These are phyloP conservation scores for Cutaneotrichosporon sp. DNA, from an alignment of 1,284 basidiomycete genomes.

Conservation along the genomic window DNA sequence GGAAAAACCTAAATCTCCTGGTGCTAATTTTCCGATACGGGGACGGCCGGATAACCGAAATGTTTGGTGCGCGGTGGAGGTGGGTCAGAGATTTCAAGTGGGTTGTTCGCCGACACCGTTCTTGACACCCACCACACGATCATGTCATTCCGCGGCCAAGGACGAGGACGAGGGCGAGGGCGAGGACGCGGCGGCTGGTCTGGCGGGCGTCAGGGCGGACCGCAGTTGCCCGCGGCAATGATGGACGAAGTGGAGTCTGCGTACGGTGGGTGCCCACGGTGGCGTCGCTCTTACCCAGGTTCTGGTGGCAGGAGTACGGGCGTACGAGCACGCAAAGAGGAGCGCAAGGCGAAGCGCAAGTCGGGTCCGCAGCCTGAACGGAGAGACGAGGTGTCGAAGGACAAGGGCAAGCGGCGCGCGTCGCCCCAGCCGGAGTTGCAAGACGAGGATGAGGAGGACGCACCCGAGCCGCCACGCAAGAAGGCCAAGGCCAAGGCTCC, in stretches of 20 bases:
- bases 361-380: slow-evolving; percentile 35
- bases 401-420: slow-evolving; percentile 12
- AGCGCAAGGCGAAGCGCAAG: slow-evolving; percentile 19
- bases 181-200: slow-evolving; percentile 5
- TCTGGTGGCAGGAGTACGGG: too few relatives aligned
- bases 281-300: too few relatives aligned
- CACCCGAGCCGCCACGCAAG: slow-evolving; percentile 39
- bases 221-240: slow-evolving; percentile 36
- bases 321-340: slow-evolving; percentile 11
- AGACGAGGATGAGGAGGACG: slow-evolving; percentile 8
- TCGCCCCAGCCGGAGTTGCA: background rate
- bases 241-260: slow-evolving; percentile 32
- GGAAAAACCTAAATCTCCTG: too few relatives aligned
- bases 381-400: slow-evolving; percentile 2
- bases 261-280: slow-evolving; percentile 21
- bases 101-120: background rate
- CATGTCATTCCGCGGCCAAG: slow-evolving; percentile 6
- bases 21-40: too few relatives aligned
- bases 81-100: background rate
- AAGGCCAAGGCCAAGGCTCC: slow-evolving; percentile 8
- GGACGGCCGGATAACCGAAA: too few relatives aligned
- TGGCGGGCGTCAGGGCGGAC: slow-evolving; percentile 16
- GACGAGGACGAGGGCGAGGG: slow-evolving; percentile 7
- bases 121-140: background rate
- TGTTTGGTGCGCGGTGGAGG: background rate